A percentile compares a stretch with the other conserved stretches of the same genome.
These are phyloP conservation scores for Metschnikowia koreensis DNA, from an alignment of 805 yeast species.

Conservation along the genomic window DNA sequence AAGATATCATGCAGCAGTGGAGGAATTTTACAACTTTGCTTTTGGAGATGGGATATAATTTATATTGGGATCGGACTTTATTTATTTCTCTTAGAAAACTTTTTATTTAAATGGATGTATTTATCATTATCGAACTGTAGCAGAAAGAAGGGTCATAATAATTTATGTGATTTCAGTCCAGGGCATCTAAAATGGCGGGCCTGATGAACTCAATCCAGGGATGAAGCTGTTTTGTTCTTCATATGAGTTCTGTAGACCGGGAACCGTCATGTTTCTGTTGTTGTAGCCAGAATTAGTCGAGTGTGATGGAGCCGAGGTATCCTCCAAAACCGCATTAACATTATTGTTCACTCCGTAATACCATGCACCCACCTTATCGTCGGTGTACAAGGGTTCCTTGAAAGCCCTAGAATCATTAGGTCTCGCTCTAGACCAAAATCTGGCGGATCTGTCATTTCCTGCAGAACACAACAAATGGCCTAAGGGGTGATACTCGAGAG, in stretches of 20 bases:
- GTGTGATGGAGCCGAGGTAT: constrained; percentile 4
- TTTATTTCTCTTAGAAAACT: not conserved
- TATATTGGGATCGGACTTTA: constrained; percentile 1
- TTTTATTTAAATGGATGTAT: not conserved
- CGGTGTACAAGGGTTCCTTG: constrained; percentile 77
- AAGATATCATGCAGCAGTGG: constrained; percentile 18
- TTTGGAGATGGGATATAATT: constrained; percentile 1
- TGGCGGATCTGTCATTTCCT: constrained; percentile 86
- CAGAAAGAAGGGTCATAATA: not conserved
- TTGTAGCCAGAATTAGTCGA: not conserved
- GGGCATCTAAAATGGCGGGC: not conserved
- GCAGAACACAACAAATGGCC: constrained; percentile 93
- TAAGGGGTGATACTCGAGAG: constrained; percentile 87
- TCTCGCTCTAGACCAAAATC: constrained; percentile 93
- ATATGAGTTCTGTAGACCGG: constrained; percentile 15
- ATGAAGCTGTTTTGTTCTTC: constrained; percentile 10
- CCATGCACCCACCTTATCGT: constrained; percentile 60
- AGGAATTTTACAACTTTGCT: constrained; percentile 11
- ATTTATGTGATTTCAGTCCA: not conserved
- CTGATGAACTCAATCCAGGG: constrained; percentile 12
- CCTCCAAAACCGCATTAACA: constrained; percentile 37
- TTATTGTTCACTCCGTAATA: constrained; percentile 46
- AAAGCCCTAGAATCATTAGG: constrained; percentile 85
- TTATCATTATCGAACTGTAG: not conserved
- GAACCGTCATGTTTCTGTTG: constrained; percentile 8